A percentile compares a stretch with the other conserved stretches of the same genome.
These are phyloP conservation scores for Quercus alba DNA, from an alignment of 306 rosid species.

Conservation along the genomic window DNA sequence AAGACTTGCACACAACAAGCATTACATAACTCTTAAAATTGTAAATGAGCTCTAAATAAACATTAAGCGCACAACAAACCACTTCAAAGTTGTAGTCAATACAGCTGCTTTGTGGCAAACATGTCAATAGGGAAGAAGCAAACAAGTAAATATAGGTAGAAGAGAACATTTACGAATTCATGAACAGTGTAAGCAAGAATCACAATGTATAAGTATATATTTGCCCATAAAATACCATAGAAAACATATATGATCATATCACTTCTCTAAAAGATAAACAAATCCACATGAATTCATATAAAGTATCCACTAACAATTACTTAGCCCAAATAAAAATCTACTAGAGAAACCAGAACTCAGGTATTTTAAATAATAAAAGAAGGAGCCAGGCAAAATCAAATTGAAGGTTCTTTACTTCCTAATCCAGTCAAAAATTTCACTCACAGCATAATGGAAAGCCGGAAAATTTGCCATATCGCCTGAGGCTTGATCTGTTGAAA, in stretches of 20 bases:
- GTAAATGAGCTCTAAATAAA: background rate
- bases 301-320: background rate
- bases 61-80: too few relatives aligned
- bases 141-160: too few relatives aligned
- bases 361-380: background rate
- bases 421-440: slow-evolving; percentile 38
- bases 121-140: too few relatives aligned
- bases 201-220: too few relatives aligned
- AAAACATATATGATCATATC: too few relatives aligned
- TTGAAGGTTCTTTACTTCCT: background rate
- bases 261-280: too few relatives aligned
- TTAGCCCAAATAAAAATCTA: background rate
- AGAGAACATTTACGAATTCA: too few relatives aligned
- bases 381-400: slow-evolving; percentile 1
- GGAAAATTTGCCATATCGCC: slow-evolving; percentile 59
- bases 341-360: background rate
- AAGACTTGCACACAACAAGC: slow-evolving; percentile 14
- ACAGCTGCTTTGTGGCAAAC: too few relatives aligned
- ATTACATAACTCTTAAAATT: background rate
- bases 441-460: slow-evolving; percentile 87
- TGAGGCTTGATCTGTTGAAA: slow-evolving; percentile 55
- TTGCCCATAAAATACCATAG: too few relatives aligned
- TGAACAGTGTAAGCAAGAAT: too few relatives aligned
- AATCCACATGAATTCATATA: background rate
- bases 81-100: too few relatives aligned